A percentile compares a stretch with the other conserved stretches of the same genome.
These are phyloP conservation scores for Naematelia aurantialba DNA, from an alignment of 768 basidiomycete species.

Conservation along the genomic window DNA sequence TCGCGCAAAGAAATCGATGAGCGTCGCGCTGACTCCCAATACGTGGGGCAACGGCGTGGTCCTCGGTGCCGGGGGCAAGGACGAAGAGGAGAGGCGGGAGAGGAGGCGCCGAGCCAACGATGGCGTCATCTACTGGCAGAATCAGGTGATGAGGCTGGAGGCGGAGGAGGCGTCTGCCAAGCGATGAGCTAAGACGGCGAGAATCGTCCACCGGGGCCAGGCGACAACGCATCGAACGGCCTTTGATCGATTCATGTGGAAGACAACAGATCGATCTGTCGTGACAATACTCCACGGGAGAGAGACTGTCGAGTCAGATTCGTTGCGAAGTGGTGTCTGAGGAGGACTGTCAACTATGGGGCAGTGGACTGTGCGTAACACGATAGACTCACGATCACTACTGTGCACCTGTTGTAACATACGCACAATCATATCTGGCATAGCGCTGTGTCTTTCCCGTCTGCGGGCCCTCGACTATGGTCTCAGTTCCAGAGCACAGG, in stretches of 20 bases:
- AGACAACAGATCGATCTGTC: too few species aligned
- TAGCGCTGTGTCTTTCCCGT: not conserved
- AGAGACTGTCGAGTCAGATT: too few species aligned
- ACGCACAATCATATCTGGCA: not conserved
- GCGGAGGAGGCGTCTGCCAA: constrained; percentile 12
- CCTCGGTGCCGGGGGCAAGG: constrained; percentile 8
- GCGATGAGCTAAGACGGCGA: not conserved
- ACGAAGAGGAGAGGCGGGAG: constrained; percentile 41
- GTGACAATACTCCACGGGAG: too few species aligned
- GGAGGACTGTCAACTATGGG: not conserved
- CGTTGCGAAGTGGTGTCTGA: not conserved
- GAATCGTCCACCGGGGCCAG: too few species aligned
- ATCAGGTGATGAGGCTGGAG: constrained; percentile 34
- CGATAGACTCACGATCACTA: not conserved
- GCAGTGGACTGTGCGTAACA: not conserved
- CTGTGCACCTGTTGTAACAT: not conserved
- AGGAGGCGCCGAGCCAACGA: constrained; percentile 38
- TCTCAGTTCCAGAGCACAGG: too few species aligned
- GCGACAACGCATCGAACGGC: too few species aligned
- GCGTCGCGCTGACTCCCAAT: constrained; percentile 8
- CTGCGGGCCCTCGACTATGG: too few species aligned
- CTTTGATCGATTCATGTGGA: too few species aligned
- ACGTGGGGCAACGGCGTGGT: not conserved
- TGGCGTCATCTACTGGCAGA: constrained; percentile 45
- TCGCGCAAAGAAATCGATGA: constrained; percentile 17